Evolutionary conservation across 1,284 basidiomycete species (phyloP).

Genomic region (Sutorius eximius): DNA sequence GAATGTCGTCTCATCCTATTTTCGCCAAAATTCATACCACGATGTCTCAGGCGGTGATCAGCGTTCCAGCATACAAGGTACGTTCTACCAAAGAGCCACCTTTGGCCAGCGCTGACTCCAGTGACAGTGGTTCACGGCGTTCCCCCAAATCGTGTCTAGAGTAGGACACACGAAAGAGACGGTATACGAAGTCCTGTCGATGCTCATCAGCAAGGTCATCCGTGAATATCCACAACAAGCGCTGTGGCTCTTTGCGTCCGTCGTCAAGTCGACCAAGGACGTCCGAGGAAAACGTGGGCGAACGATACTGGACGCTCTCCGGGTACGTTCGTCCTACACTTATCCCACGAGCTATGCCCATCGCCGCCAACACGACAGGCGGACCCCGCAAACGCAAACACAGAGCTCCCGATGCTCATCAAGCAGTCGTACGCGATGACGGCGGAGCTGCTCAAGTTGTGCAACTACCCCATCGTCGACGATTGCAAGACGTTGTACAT

Average conservation of each 20-base stretch:
- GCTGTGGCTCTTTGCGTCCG: slow-evolving; percentile 91
- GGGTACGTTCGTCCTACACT: slow-evolving; percentile 42
- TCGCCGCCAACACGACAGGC: slow-evolving; percentile 30
- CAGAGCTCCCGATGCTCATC: slow-evolving; percentile 54
- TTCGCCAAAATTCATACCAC: slow-evolving; percentile 59
- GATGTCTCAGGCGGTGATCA: slow-evolving; percentile 56
- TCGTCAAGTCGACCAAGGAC: slow-evolving; percentile 80
- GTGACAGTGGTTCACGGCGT: slow-evolving; percentile 89
- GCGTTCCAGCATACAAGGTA: slow-evolving; percentile 78
- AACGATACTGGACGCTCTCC: slow-evolving; percentile 65
- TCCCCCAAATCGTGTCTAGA: slow-evolving; percentile 96
- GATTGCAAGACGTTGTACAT: slow-evolving; percentile 56
- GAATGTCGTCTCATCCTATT: slow-evolving; percentile 36
- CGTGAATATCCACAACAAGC: slow-evolving; percentile 87
- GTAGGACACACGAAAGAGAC: slow-evolving; percentile 79
- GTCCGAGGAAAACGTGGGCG: slow-evolving; percentile 65
- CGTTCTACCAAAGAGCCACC: background rate
- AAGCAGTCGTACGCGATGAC: slow-evolving; percentile 60
- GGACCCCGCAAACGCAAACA: slow-evolving; percentile 40
- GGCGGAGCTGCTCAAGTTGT: slow-evolving; percentile 66
- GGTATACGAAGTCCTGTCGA: slow-evolving; percentile 66
- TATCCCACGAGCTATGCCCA: background rate
- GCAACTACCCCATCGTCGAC: slow-evolving; percentile 56
- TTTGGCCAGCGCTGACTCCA: slow-evolving; percentile 5
- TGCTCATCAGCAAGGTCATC: slow-evolving; percentile 76